Evolutionary conservation across 2,329 filamentous ascomycete genomes (phyloP).

Genomic region (Ophiognomonia clavigignenti-juglandacearum): DNA sequence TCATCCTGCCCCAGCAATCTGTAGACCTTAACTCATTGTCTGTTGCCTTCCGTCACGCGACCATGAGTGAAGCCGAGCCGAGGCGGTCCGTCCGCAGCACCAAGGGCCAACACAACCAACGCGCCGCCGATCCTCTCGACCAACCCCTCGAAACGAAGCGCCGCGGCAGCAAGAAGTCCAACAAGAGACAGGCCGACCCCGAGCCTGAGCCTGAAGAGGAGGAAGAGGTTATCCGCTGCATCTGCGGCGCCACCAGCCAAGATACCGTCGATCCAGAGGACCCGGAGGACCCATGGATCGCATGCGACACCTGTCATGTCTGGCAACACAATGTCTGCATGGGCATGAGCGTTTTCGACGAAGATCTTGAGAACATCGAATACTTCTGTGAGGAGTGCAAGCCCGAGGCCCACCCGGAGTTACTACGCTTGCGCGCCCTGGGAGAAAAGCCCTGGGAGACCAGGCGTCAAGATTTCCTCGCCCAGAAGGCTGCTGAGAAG

Average conservation of each 20-base stretch:
- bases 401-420: conserved; percentile 75
- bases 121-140: conserved; percentile 65
- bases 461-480: conserved; percentile 57
- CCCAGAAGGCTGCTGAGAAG: conserved; percentile 56
- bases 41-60: not conserved
- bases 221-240: conserved; percentile 82
- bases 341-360: conserved; percentile 72
- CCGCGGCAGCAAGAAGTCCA: conserved; percentile 36
- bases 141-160: conserved; percentile 51
- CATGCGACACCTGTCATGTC: conserved; percentile 83
- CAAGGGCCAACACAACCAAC: conserved; percentile 83
- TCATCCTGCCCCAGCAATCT: not conserved
- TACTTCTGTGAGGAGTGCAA: conserved; percentile 93
- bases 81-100: conserved; percentile 93
- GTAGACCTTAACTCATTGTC: no score
- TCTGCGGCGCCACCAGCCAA: conserved; percentile 83
- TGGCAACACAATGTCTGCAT: conserved; percentile 99
- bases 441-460: conserved; percentile 87
- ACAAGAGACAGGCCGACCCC: conserved; percentile 57
- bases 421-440: conserved; percentile 70
- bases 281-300: conserved; percentile 81
- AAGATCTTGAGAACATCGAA: conserved; percentile 66
- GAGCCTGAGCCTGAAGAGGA: conserved; percentile 51
- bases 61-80: conserved; percentile 59
- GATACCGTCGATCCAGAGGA: conserved; percentile 75